phyloP scores from a whole-genome alignment of 306 rosid species.

The Inga oerstediana region DNA sequence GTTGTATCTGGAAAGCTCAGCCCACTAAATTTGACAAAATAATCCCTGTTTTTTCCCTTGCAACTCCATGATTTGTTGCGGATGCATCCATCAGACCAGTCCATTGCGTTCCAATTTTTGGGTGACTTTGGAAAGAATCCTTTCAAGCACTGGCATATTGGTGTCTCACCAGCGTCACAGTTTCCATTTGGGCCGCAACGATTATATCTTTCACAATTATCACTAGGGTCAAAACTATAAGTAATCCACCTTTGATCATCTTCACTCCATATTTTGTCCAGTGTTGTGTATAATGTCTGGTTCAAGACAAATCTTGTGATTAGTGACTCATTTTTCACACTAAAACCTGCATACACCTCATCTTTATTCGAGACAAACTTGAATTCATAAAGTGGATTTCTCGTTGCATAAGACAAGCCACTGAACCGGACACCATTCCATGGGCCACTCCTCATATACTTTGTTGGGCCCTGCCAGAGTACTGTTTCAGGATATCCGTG shows the following conservation, averaged over 20 bases:
- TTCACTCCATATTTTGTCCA: neutral
- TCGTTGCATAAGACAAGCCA: neutral
- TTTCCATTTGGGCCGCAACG: neutral
- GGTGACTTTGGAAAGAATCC: neutral
- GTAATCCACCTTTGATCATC: neutral
- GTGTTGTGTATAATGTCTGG: neutral
- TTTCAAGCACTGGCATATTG: neutral
- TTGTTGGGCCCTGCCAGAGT: conserved; percentile 16
- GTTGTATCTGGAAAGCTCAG: conserved; percentile 34
- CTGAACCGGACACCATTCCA: neutral
- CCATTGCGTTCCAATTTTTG: neutral
- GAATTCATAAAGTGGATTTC: neutral
- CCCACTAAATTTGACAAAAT: neutral
- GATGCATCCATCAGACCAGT: neutral
- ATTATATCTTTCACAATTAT: neutral
- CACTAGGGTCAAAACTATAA: neutral
- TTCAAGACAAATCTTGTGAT: neutral
- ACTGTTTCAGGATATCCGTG: neutral
- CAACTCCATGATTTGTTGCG: neutral
- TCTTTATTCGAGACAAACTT: neutral
- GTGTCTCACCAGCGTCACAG: neutral
- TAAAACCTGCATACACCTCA: neutral
- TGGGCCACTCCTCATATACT: neutral
- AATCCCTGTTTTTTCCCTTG: neutral
- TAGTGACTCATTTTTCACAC: neutral